A percentile compares a stretch with the other conserved stretches of the same genome.
Evolutionary conservation across 164 flowering plant species (phyloP).

Genomic region (Nymphaea thermarum): DNA sequence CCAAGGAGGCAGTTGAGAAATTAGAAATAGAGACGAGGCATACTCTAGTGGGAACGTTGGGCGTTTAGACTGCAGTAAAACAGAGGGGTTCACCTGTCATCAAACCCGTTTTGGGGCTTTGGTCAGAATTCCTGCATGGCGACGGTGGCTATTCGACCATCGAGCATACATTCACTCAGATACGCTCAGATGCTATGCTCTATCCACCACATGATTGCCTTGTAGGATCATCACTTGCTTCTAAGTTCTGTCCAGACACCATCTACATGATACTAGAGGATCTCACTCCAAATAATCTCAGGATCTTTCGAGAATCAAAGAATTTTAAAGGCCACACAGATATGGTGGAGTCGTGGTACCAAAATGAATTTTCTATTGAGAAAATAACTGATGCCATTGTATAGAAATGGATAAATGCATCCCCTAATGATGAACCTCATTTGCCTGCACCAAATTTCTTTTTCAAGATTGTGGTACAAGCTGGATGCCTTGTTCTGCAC

Average conservation of each 20-base stretch:
- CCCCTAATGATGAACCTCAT: conserved; percentile 61
- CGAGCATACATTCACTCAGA: too few relatives aligned
- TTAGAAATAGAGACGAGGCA: too few relatives aligned
- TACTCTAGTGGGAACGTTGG: too few relatives aligned
- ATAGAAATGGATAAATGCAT: conserved; percentile 68
- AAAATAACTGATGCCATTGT: conserved; percentile 31
- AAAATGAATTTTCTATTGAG: conserved; percentile 66
- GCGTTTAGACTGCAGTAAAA: too few relatives aligned
- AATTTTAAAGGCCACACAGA: conserved; percentile 69
- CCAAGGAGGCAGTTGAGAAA: too few relatives aligned
- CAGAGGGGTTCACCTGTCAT: too few relatives aligned
- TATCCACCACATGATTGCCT: conserved; percentile 90
- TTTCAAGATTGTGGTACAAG: conserved; percentile 83
- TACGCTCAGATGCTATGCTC: conserved; percentile 10
- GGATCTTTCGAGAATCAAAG: conserved; percentile 92
- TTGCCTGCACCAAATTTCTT: conserved; percentile 57
- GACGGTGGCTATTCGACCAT: too few relatives aligned
- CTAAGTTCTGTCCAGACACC: conserved; percentile 36
- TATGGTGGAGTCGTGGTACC: conserved; percentile 96
- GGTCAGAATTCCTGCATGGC: too few relatives aligned
- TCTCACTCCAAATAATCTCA: conserved; percentile 60
- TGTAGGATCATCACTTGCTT: conserved; percentile 72
- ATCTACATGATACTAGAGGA: conserved; percentile 49
- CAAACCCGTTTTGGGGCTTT: too few relatives aligned
- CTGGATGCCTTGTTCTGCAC: conserved; percentile 68